phyloP scores from a whole-genome alignment of 352 stramenopile species.

The Globisporangium middletonii region DNA sequence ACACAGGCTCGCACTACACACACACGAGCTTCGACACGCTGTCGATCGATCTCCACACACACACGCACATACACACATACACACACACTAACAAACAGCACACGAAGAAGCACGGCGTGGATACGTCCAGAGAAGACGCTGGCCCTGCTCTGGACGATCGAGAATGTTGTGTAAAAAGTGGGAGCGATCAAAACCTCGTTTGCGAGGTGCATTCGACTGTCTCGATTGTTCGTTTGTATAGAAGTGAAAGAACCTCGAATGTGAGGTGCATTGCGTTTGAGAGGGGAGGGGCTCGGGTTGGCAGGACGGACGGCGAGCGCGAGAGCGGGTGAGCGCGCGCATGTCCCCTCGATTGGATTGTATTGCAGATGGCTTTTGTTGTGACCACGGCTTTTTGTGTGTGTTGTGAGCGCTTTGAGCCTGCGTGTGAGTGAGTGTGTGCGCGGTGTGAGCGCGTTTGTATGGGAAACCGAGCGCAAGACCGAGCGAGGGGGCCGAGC shows the following conservation, averaged over 20 bases:
- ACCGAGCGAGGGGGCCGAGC: background rate
- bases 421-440: no score
- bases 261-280: background rate
- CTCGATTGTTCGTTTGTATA: no score
- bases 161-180: background rate
- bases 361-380: background rate
- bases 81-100: no score
- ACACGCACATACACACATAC: no score
- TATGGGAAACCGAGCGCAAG: background rate
- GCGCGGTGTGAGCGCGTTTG: no score
- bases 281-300: background rate
- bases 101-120: constrained; percentile 1
- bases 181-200: constrained; percentile 4
- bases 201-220: background rate
- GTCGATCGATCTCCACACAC: no score
- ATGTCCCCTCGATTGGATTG: no score
- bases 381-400: background rate
- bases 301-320: constrained; percentile 3
- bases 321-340: constrained; percentile 6
- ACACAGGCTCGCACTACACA: no score
- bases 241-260: background rate
- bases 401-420: no score
- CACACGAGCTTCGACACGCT: no score
- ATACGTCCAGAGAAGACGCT: constrained; percentile 12
- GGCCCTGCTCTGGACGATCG: constrained; percentile 3